Evolutionary conservation across 1,139 yeast genomes (phyloP).

Genomic region (Kurtzmaniella quercitrusa): DNA sequence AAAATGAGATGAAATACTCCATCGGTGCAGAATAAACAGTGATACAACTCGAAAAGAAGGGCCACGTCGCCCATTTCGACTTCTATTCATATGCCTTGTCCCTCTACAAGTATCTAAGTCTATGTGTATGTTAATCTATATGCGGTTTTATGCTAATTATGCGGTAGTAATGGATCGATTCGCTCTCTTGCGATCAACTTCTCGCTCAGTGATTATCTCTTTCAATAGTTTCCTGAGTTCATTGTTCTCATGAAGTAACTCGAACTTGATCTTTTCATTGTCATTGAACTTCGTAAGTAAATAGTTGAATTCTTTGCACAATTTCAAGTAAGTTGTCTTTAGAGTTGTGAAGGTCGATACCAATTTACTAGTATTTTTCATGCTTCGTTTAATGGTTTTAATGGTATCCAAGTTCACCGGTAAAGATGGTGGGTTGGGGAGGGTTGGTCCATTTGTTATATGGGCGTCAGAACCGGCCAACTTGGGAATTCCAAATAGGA

Average conservation of each 20-base stretch:
- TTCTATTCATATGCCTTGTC: too few species aligned
- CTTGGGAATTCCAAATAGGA: background rate
- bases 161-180: conserved; percentile 1
- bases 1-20: too few species aligned
- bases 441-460: background rate
- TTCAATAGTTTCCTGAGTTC: conserved; percentile 24
- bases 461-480: background rate
- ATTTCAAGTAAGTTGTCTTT: conserved; percentile 30
- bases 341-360: conserved; percentile 28
- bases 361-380: conserved; percentile 27
- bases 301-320: conserved; percentile 35
- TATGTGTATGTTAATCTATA: background rate
- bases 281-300: conserved; percentile 31
- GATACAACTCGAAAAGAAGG: too few species aligned
- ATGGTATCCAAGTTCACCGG: conserved; percentile 18
- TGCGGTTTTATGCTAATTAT: conserved; percentile 1
- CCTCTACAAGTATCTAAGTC: too few species aligned
- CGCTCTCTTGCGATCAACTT: conserved; percentile 10
- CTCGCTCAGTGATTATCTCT: conserved; percentile 23
- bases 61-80: too few species aligned
- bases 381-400: conserved; percentile 22
- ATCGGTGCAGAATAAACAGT: too few species aligned
- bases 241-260: conserved; percentile 32
- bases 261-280: conserved; percentile 30
- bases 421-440: background rate